A percentile compares a stretch with the other conserved stretches of the same genome.
phyloP scores from a whole-genome alignment of 2,329 filamentous ascomycete genomes.

The Fusarium papillatum region DNA sequence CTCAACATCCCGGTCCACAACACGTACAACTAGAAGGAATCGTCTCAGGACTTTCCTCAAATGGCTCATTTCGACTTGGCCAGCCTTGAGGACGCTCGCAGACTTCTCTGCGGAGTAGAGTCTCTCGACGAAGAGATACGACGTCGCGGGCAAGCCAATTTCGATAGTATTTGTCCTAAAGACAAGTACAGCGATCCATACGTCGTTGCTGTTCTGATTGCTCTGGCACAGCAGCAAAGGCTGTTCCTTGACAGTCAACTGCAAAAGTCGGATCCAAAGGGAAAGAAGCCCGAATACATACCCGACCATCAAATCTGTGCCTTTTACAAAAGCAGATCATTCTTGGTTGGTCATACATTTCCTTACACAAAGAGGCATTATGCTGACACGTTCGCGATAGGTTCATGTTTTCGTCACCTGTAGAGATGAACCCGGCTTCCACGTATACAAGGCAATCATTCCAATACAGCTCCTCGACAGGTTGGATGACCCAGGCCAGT shows the following conservation, averaged over 20 bases:
- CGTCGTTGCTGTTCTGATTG: conserved; percentile 1
- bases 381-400: not conserved
- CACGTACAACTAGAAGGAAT: not conserved
- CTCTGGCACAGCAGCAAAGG: conserved; percentile 7
- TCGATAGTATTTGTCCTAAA: not conserved
- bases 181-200: not conserved
- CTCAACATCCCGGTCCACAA: not conserved
- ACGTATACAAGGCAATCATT: not conserved
- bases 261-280: not conserved
- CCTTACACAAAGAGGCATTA: not conserved
- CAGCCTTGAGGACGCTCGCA: not conserved
- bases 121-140: not conserved
- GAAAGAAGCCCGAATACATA: not conserved
- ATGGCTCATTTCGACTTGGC: not conserved
- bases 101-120: not conserved
- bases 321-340: not conserved
- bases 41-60: not conserved
- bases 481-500: not conserved
- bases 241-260: not conserved
- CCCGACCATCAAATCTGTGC: not conserved
- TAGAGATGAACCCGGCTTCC: not conserved
- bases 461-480: not conserved
- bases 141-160: not conserved
- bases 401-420: conserved; percentile 4
- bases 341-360: not conserved